A percentile compares a stretch with the other conserved stretches of the same genome.
Conservation (phyloP, 2,329 filamentous ascomycete genomes). For the Bipolaris sorokiniana region DNA sequence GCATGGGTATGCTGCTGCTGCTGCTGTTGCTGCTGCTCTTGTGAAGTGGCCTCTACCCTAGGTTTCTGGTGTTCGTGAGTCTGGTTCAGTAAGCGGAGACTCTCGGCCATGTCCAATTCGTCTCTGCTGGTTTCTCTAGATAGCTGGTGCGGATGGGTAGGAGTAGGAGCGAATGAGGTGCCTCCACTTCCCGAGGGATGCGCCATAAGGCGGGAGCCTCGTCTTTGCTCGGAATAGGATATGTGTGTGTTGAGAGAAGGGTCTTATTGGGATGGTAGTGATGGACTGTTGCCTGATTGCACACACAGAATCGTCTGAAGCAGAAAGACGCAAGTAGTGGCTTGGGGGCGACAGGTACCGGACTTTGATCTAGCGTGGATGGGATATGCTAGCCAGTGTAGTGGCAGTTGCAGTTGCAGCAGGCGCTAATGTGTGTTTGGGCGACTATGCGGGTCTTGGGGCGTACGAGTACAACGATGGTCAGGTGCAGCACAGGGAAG, state of each 20-base stretch:
- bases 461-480: constrained; percentile 23
- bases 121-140: constrained; percentile 55
- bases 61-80: constrained; percentile 46
- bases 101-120: constrained; percentile 58
- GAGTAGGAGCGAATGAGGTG: constrained; percentile 47
- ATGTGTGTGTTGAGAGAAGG: constrained; percentile 5
- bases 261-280: constrained; percentile 15
- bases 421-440: constrained; percentile 36
- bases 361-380: constrained; percentile 13
- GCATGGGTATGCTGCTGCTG: constrained; percentile 13
- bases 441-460: constrained; percentile 27
- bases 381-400: constrained; percentile 22
- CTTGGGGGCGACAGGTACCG: not conserved
- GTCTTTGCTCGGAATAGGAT: constrained; percentile 14
- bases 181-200: constrained; percentile 41
- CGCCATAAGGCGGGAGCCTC: constrained; percentile 32
- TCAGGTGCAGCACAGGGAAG: constrained; percentile 24
- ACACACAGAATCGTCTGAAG: constrained; percentile 7
- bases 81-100: constrained; percentile 54
- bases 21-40: constrained; percentile 21
- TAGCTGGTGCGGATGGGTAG: constrained; percentile 47
- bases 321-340: not conserved
- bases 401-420: constrained; percentile 18
- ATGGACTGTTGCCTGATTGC: constrained; percentile 29
- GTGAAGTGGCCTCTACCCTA: constrained; percentile 24